These are phyloP conservation scores for Harringtonia aguacate DNA, from an alignment of 2,329 filamentous ascomycete genomes.

Conservation along the genomic window DNA sequence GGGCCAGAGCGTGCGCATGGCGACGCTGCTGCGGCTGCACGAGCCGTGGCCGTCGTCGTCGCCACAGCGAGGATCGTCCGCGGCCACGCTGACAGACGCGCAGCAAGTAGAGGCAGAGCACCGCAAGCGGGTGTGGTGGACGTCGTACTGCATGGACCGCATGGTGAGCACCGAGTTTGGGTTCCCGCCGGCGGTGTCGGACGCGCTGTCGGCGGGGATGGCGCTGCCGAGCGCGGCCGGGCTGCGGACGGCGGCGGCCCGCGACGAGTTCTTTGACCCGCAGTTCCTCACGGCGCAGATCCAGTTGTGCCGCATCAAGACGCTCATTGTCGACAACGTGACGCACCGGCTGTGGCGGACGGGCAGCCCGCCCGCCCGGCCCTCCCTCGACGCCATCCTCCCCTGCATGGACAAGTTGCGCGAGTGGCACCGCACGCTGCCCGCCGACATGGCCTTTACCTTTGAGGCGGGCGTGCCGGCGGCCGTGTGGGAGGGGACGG, in stretches of 20 bases:
- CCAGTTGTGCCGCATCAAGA: slow-evolving; percentile 8
- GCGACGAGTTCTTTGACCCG: slow-evolving; percentile 7
- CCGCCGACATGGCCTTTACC: too few relatives aligned
- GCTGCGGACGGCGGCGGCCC: not conserved
- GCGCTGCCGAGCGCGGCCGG: not conserved
- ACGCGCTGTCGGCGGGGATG: too few relatives aligned
- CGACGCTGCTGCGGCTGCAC: slow-evolving; percentile 32
- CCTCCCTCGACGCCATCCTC: too few relatives aligned
- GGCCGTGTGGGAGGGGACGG: too few relatives aligned
- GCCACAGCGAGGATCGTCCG: not conserved
- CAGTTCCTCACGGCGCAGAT: slow-evolving; percentile 3
- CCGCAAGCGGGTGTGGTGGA: slow-evolving; percentile 28
- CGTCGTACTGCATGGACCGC: slow-evolving; percentile 31
- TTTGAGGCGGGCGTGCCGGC: too few relatives aligned
- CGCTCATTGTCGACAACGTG: slow-evolving; percentile 4
- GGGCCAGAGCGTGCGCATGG: slow-evolving; percentile 30
- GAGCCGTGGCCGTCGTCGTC: slow-evolving; percentile 21
- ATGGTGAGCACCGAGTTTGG: slow-evolving; percentile 6
- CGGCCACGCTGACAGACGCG: slow-evolving; percentile 23
- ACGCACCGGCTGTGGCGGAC: too few relatives aligned
- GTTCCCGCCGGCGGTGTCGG: slow-evolving; percentile 1
- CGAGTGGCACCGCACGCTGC: slow-evolving; percentile 3
- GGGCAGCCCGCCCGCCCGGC: not conserved
- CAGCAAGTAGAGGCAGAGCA: slow-evolving; percentile 22
- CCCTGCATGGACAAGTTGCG: too few relatives aligned